These are phyloP conservation scores for Lecanosticta acicola DNA, from an alignment of 2,329 filamentous ascomycete genomes.

Conservation along the genomic window DNA sequence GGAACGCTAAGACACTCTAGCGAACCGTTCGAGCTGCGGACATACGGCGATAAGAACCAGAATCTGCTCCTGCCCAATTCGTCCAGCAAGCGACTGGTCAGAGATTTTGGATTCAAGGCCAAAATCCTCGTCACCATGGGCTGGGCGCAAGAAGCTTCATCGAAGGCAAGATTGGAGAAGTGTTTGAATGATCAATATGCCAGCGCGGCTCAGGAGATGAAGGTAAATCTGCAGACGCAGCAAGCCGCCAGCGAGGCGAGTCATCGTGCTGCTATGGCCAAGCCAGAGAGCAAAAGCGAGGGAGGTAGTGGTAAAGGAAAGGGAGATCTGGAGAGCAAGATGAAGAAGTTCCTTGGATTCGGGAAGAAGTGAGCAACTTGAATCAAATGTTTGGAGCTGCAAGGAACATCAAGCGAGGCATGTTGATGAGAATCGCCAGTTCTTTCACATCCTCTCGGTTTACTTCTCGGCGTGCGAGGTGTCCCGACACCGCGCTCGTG, in stretches of 20 bases:
- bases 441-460: too few species aligned
- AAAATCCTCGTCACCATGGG: constrained; percentile 69
- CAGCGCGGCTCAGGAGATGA: constrained; percentile 60
- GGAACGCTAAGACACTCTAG: constrained; percentile 57
- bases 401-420: too few species aligned
- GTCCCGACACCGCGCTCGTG: too few species aligned
- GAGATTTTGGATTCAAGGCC: constrained; percentile 63
- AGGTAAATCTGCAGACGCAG: constrained; percentile 55
- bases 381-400: too few species aligned
- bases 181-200: constrained; percentile 57
- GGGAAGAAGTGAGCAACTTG: constrained; percentile 65
- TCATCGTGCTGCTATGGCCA: constrained; percentile 27
- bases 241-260: constrained; percentile 25
- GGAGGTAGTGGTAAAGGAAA: constrained; percentile 27
- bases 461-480: too few species aligned
- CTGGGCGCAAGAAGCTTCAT: constrained; percentile 63
- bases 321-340: constrained; percentile 39
- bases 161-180: constrained; percentile 49
- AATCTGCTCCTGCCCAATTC: constrained; percentile 22
- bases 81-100: constrained; percentile 55
- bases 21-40: constrained; percentile 66
- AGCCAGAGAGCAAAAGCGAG: constrained; percentile 13
- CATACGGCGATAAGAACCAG: constrained; percentile 50
- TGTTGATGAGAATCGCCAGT: too few species aligned
- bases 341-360: constrained; percentile 67